Base-by-base conservation (phyloP, 345 rosid genomes). In the Abelmoschus esculentus region DNA sequence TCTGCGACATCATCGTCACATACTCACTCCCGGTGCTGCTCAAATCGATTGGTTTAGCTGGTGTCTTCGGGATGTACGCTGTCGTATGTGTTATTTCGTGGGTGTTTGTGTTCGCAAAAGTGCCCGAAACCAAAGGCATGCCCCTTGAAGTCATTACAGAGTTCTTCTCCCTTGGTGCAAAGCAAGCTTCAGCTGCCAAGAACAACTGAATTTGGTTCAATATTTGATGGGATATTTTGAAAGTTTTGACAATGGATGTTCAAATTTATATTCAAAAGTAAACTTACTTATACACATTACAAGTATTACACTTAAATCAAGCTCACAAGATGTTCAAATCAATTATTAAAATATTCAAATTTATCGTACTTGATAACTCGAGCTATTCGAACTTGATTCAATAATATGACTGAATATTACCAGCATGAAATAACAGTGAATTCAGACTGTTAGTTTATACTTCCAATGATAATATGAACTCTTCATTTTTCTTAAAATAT, bases 41-140 rank as follows among this genome's bases (percentile, higher is more conserved):
- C 38, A 90, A 85, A 66, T 85, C 96, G 0, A 64, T 86, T 0
- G 92, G 99, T 40, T 81, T 95, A 3, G 92, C 89, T 1, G 97
- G 98, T 72, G 92, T 87, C 22, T 92, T 95, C 32, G 96, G 98
- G 29, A 44, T 86, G 78, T 95, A 88, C 22, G 87, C 93, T 0
- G 56, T 86, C 2, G 91, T 88, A 1, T 95, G 98, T 77, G 44
- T 90, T 67, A 62, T 95, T 55, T 78, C 98, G 0, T 83, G 86
- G 84, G 86, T 71, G 26, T 95, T 92, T 53, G 88, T 95, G 65
- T 95, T 73, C 89, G 50, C 84, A 62, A 86, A 89, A 81, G 90
- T 90, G 17, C 98, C 99, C 0, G 98, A 95, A 82, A 95, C 98
- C 62, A 92, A 92, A 70, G 98, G 97, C 59, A 95, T 95, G 98